Evolutionary conservation across 148 eudicot species (phyloP).

Genomic region (Vaccinium macrocarpon): DNA sequence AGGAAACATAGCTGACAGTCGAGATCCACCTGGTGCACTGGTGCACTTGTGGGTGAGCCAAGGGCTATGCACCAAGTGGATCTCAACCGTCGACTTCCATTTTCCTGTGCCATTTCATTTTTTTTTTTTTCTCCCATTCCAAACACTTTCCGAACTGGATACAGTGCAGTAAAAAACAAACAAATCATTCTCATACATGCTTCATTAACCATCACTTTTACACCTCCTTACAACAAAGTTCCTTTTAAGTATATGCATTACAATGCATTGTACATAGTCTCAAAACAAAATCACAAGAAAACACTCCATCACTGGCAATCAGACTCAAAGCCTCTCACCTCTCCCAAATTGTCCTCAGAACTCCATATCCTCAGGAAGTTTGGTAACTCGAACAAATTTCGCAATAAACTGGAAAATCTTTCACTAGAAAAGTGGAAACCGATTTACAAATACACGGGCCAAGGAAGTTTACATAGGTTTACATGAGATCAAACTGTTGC

Average conservation of each 20-base stretch:
- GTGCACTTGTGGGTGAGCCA: too few species aligned
- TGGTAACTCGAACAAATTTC: not conserved
- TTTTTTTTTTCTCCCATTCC: too few species aligned
- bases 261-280: not conserved
- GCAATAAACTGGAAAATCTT: not conserved
- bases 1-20: too few species aligned
- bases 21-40: too few species aligned
- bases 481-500: not conserved
- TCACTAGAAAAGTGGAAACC: not conserved
- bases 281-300: constrained; percentile 5
- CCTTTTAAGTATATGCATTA: not conserved
- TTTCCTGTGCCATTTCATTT: too few species aligned
- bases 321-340: constrained; percentile 8
- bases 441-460: constrained; percentile 7
- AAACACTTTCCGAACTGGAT: not conserved
- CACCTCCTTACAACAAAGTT: not conserved
- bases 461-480: constrained; percentile 4
- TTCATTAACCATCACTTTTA: not conserved
- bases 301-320: not conserved
- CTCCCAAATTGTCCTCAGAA: not conserved
- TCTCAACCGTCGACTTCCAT: too few species aligned
- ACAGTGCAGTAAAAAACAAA: not conserved
- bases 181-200: not conserved
- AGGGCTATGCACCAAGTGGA: too few species aligned
- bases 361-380: not conserved